Evolutionary conservation across 139 green algal species (phyloP), one percentile per base, ranked within the genome.

Genomic region (Pedinophyceae sp.): DNA sequence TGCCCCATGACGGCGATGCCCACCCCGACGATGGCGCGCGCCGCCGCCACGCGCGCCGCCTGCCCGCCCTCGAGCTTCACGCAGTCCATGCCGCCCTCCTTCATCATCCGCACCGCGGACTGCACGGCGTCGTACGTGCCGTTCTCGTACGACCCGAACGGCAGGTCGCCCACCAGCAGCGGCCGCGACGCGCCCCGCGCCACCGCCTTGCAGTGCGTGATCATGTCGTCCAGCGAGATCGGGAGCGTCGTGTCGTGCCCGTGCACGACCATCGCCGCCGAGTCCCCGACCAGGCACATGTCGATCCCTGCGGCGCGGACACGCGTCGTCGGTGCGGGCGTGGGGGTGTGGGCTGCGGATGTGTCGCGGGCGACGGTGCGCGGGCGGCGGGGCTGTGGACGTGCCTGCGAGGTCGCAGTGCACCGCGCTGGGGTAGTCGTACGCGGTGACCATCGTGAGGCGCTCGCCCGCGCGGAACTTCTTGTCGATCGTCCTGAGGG

Each of bases 161-260:
- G 88, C 64, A 96, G 57, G 67, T 96, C 88, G 0, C 75, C 87
- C 22, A 92, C 61, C 19, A 93, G 66, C 59, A 93, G 76, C 1
- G 81, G 61, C 19, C 79, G 57, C 17, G 57, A 49, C 4, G 87
- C 79, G 1, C 91, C 90, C 4, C 90, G 65, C 3, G 77, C 70
- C 23, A 88, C 90, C 30, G 88, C 76, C 27, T 65, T 68, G 72
- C 86, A 96, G 73, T 97, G 90, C 53, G 71, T 17, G n/a, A 98
- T 60, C 85, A 98, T 97, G 27, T 96, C 88, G 2, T 96, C 85
- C 26, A 98, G 38, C 0, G 87, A 96, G 43, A 98, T 73, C 18
- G 91, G 91, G 48, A 98, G 76, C 1, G 91, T 98, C 26, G 91
- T 98, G 77, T 98, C 91, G 63, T 98, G 79, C n/a, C 91, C 91